Evolutionary conservation across 352 stramenopile genomes (phyloP), one percentile per base, ranked within the genome.

Genomic region (Globisporangium megalacanthum): DNA sequence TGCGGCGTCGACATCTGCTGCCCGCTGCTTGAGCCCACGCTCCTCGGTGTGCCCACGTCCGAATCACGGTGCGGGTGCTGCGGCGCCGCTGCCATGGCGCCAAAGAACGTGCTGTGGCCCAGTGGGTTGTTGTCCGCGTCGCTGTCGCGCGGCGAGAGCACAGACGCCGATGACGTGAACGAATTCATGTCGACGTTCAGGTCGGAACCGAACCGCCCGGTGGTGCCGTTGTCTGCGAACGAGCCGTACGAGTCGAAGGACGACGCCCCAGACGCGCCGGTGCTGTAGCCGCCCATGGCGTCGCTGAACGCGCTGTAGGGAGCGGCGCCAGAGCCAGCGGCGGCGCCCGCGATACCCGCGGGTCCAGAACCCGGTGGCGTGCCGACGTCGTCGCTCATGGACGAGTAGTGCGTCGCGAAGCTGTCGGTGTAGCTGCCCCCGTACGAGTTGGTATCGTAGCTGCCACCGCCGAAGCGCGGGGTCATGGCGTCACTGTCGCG

Each of bases 321-420:
- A 44, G 37, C 20, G 36, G 47, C 37, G 36, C 35, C 36, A 35
- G 10, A 47, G 25, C 0, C 51, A 46, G 35, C 37, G 51, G 49
- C 57, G 39, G 41, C 42, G 22, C 9, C 41, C 2, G 6, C 15
- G 41, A 22, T 19, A 0, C 6, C 41, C 15, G 41, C 7, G 6
- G 41, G 41, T 14, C 58, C 58, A 1, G 51, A 52, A 7, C 37
- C 59, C 1, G 59, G 59, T 8, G 59, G 59, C 42, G 59, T 65
- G 36, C 59, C 59, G 0, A 65, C 52, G 29, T 49, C 59, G 25
- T 52, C 59, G 17, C 47, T 37, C 19, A 65, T 37, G 25, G 52
- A 20, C 33, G 52, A 52, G 48, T 65, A 65, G 25, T 65, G 52
- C 19, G 52, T 61, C 45, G 44, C 58, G 37, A 61, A 64, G 44